phyloP scores from a whole-genome alignment of 352 stramenopile species.

The Thraustochytrium sp. region DNA sequence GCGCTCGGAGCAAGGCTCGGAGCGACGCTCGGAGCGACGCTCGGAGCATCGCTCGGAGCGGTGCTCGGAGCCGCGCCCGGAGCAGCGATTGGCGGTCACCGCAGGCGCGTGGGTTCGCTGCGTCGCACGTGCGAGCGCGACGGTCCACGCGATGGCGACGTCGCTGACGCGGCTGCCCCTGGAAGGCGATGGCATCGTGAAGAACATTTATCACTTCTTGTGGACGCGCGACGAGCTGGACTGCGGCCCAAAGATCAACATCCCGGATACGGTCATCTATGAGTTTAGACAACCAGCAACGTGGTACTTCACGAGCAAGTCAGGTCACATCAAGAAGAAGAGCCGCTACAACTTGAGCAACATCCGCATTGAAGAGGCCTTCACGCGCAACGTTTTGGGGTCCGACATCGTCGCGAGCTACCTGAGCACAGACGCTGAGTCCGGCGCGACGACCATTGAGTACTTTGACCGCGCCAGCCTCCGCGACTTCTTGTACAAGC shows the following conservation, averaged over 20 bases:
- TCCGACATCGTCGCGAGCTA: slow-evolving; percentile 84
- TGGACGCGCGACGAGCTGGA: slow-evolving; percentile 84
- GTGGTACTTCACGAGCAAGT: slow-evolving; percentile 89
- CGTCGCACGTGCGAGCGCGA: not conserved
- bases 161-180: slow-evolving; percentile 50
- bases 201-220: slow-evolving; percentile 79
- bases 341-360: slow-evolving; percentile 81
- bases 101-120: too few species aligned
- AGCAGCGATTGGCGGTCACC: too few species aligned
- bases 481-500: slow-evolving; percentile 84
- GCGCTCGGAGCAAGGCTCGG: too few species aligned
- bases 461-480: slow-evolving; percentile 79
- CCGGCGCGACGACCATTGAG: slow-evolving; percentile 67
- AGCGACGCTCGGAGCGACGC: too few species aligned
- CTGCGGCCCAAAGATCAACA: slow-evolving; percentile 67
- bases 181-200: slow-evolving; percentile 72
- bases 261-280: slow-evolving; percentile 89
- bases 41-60: too few species aligned
- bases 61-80: too few species aligned
- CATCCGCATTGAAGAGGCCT: slow-evolving; percentile 85
- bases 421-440: slow-evolving; percentile 56
- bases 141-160: too few species aligned
- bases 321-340: slow-evolving; percentile 80
- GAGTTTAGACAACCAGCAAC: slow-evolving; percentile 77
- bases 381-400: slow-evolving; percentile 65